Evolutionary conservation across 163 green algal species (phyloP).

Genomic region (Scenedesmus sp.): DNA sequence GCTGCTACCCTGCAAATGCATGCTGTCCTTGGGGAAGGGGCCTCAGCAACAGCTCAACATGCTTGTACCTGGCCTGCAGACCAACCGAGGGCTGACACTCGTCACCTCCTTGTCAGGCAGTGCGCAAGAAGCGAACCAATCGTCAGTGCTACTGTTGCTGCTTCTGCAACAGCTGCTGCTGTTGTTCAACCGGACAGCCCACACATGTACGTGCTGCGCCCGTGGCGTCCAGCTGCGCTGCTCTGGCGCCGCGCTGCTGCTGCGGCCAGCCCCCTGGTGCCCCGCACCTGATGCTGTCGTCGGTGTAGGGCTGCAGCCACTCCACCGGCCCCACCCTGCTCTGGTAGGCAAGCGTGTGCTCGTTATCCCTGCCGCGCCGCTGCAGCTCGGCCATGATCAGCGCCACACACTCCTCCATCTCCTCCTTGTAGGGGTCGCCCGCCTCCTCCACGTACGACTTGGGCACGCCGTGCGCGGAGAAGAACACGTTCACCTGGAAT

Average conservation of each 20-base stretch:
- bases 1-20: no score
- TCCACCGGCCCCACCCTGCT: slow-evolving; percentile 96
- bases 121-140: no score
- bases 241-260: no score
- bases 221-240: no score
- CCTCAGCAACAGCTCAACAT: not conserved
- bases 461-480: slow-evolving; percentile 98
- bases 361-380: slow-evolving; percentile 81
- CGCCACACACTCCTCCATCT: slow-evolving; percentile 99
- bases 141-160: not conserved
- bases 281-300: slow-evolving; percentile 90
- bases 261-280: not conserved
- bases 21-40: no score
- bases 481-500: slow-evolving; percentile 90
- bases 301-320: slow-evolving; percentile 99
- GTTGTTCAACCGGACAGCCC: no score
- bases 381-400: slow-evolving; percentile 94
- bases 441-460: slow-evolving; percentile 90
- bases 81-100: not conserved
- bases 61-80: not conserved
- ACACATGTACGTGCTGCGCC: no score
- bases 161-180: no score
- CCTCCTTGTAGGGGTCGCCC: slow-evolving; percentile 98
- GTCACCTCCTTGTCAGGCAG: no score
- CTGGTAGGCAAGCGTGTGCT: slow-evolving; percentile 98